phyloP scores from a whole-genome alignment of 495 filamentous ascomycete genomes.

The Penicillium steckii region DNA sequence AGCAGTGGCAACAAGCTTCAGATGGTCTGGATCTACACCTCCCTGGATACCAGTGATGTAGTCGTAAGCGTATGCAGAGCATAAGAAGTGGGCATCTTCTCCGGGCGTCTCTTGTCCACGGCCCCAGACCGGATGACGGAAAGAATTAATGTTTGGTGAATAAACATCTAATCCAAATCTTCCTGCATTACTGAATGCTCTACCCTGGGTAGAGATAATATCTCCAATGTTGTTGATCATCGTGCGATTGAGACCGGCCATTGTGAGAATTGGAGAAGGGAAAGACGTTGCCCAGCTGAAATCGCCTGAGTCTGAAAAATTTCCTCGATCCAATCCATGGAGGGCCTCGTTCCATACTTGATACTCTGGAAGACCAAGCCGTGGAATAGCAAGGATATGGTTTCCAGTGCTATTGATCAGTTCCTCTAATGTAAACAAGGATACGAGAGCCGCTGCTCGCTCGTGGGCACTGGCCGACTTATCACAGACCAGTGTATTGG shows the following conservation, averaged over 20 bases:
- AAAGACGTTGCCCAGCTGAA: conserved; percentile 62
- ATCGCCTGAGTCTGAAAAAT: conserved; percentile 47
- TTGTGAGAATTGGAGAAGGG: conserved; percentile 58
- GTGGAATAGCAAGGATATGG: conserved; percentile 51
- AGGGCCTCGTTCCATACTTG: conserved; percentile 50
- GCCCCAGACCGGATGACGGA: conserved; percentile 60
- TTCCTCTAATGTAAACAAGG: conserved; percentile 50
- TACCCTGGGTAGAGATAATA: conserved; percentile 60
- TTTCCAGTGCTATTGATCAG: conserved; percentile 59
- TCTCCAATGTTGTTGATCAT: conserved; percentile 56
- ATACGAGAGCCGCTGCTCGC: conserved; percentile 44
- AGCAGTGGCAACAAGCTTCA: conserved; percentile 61
- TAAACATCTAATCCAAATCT: conserved; percentile 60
- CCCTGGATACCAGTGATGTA: conserved; percentile 63
- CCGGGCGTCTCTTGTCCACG: conserved; percentile 63
- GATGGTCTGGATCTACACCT: conserved; percentile 37
- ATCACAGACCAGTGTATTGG: conserved; percentile 46
- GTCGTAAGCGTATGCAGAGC: conserved; percentile 52
- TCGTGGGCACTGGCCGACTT: conserved; percentile 41
- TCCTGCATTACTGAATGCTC: conserved; percentile 65
- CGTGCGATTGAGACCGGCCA: conserved; percentile 59
- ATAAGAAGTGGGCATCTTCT: conserved; percentile 58
- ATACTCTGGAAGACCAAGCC: conserved; percentile 56
- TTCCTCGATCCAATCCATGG: conserved; percentile 57
- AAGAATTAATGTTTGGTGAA: conserved; percentile 70